Evolutionary conservation across 2,329 filamentous ascomycete species (phyloP).

Genomic region (Scytalidium lignicola): DNA sequence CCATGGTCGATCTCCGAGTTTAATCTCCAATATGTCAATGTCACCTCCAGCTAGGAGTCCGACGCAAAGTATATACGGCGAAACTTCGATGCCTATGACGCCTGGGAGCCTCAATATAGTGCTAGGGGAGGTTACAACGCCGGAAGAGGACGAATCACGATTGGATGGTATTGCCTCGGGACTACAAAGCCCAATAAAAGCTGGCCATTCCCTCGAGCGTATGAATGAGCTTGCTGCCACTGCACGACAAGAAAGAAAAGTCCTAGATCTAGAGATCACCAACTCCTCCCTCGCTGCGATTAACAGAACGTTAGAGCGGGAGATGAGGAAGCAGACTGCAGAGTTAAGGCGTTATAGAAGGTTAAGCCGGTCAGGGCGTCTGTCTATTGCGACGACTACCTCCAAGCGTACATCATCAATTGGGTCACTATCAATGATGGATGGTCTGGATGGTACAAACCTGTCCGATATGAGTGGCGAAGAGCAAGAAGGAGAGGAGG

Average conservation of each 20-base stretch:
- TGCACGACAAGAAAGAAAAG: constrained; percentile 86
- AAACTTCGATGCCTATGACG: constrained; percentile 12
- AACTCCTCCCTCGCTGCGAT: constrained; percentile 94
- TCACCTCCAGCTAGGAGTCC: constrained; percentile 13
- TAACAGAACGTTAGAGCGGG: constrained; percentile 85
- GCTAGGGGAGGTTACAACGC: constrained; percentile 14
- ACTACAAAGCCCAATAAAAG: constrained; percentile 50
- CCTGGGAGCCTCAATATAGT: constrained; percentile 15
- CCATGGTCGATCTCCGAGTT: constrained; percentile 23
- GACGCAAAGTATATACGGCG: constrained; percentile 14
- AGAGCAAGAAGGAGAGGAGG: constrained; percentile 36
- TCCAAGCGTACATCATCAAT: constrained; percentile 39
- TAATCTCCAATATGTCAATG: constrained; percentile 17
- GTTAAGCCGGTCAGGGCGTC: constrained; percentile 73
- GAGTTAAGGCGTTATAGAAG: constrained; percentile 82
- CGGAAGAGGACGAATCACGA: constrained; percentile 14
- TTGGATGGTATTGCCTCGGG: constrained; percentile 6
- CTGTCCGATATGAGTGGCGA: constrained; percentile 49
- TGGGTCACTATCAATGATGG: constrained; percentile 38
- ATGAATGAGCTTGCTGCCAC: constrained; percentile 78
- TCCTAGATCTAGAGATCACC: constrained; percentile 92
- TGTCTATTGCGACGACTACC: constrained; percentile 54
- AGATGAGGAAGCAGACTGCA: constrained; percentile 84
- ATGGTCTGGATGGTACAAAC: constrained; percentile 25
- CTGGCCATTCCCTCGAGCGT: constrained; percentile 48